Evolutionary conservation across 108 stramenopile genomes (phyloP).

Genomic region (Licmophora abbreviata): DNA sequence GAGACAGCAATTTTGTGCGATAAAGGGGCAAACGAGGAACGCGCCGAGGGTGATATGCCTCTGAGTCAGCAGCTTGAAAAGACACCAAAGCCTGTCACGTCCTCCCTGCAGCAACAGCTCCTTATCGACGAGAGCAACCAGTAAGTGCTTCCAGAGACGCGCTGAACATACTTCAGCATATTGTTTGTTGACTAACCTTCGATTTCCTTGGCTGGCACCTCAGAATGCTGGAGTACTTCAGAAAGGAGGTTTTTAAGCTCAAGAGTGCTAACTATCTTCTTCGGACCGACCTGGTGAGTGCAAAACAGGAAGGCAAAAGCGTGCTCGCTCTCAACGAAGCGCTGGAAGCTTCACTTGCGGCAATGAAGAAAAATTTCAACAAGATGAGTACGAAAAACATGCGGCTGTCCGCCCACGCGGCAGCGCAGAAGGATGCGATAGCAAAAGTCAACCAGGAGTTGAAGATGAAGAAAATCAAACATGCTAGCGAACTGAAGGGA

Average conservation of each 20-base stretch:
- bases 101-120: background rate
- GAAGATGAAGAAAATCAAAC: background rate
- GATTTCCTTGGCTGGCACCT: background rate
- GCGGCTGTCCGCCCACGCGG: background rate
- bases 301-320: background rate
- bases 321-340: background rate
- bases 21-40: background rate
- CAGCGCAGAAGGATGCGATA: background rate
- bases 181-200: background rate
- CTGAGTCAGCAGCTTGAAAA: too few species aligned
- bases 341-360: background rate
- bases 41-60: background rate
- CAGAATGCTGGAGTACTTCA: slow-evolving; percentile 9
- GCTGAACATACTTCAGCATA: background rate
- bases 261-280: slow-evolving; percentile 8
- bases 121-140: slow-evolving; percentile 12
- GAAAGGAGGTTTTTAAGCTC: slow-evolving; percentile 11
- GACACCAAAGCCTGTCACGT: too few species aligned
- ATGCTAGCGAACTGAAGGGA: background rate
- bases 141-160: too few species aligned
- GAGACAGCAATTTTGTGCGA: background rate
- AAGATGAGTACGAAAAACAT: slow-evolving; percentile 3
- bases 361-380: background rate
- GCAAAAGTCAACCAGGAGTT: background rate
- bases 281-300: slow-evolving; percentile 2